A percentile compares a stretch with the other conserved stretches of the same genome.
Conservation (phyloP, 2,329 filamentous ascomycete genomes). For the Arthrobotrys pseudoclavata region DNA sequence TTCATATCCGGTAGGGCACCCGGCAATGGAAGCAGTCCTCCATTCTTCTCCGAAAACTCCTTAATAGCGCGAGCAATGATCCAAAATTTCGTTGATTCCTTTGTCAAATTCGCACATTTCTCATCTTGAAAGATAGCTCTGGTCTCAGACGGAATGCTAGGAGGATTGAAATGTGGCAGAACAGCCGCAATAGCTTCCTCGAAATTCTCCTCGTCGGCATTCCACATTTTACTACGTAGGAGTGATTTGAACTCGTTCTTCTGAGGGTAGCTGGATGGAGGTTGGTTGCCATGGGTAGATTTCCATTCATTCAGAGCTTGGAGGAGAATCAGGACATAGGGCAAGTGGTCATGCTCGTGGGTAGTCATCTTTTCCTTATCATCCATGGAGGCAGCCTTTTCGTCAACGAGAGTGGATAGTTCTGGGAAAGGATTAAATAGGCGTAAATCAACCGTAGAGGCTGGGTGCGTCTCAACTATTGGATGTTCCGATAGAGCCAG, state of each 20-base stretch:
- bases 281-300: slow-evolving; percentile 74
- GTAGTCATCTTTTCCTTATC: slow-evolving; percentile 70
- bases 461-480: slow-evolving; percentile 95
- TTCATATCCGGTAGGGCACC: slow-evolving; percentile 98
- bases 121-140: slow-evolving; percentile 83
- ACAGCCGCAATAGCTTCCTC: slow-evolving; percentile 91
- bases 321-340: slow-evolving; percentile 85
- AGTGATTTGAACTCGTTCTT: slow-evolving; percentile 84
- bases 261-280: slow-evolving; percentile 82
- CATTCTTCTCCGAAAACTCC: slow-evolving; percentile 74
- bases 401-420: slow-evolving; percentile 75
- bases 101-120: slow-evolving; percentile 70
- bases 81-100: slow-evolving; percentile 81
- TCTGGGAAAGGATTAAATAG: slow-evolving; percentile 89
- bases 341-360: slow-evolving; percentile 91
- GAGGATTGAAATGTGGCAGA: slow-evolving; percentile 82
- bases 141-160: slow-evolving; percentile 77
- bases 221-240: slow-evolving; percentile 77
- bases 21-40: slow-evolving; percentile 82
- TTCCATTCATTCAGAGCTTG: slow-evolving; percentile 88
- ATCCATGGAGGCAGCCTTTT: slow-evolving; percentile 74
- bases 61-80: slow-evolving; percentile 84
- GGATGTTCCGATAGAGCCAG: slow-evolving; percentile 81
- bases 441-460: slow-evolving; percentile 86
- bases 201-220: slow-evolving; percentile 91